Percentiles rank a stretch among this genome's conserved stretches.
These are phyloP conservation scores for Diaporthe vaccinii DNA, from an alignment of 2,329 filamentous ascomycete species.

Conservation along the genomic window DNA sequence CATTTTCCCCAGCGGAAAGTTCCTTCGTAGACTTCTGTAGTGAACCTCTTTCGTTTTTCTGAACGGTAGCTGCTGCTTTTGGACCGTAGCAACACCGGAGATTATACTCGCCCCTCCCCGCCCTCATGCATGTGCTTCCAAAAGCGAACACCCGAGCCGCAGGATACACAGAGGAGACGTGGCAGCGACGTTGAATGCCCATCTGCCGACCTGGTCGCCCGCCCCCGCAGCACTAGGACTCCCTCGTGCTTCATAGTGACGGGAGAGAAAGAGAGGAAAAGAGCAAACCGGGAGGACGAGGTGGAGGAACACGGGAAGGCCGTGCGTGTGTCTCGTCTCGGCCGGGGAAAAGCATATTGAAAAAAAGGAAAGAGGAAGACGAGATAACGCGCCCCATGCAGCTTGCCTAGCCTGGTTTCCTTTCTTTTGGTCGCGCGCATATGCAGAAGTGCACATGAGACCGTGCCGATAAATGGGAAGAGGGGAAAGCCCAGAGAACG, in stretches of 20 bases:
- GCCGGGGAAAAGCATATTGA: conserved; percentile 1
- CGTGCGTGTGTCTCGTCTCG: background rate
- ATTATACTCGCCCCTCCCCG: conserved; percentile 6
- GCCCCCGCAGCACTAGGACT: conserved; percentile 32
- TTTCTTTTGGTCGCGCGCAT: conserved; percentile 7
- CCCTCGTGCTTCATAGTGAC: conserved; percentile 26
- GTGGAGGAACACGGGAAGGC: conserved; percentile 15
- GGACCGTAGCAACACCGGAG: background rate
- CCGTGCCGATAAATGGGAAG: background rate
- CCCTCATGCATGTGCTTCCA: conserved; percentile 3
- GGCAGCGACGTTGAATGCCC: conserved; percentile 16
- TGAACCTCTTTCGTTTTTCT: background rate
- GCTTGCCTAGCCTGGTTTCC: conserved; percentile 8
- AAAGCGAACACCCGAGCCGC: conserved; percentile 27
- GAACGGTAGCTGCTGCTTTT: conserved; percentile 1
- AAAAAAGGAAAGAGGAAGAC: background rate
- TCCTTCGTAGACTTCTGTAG: conserved; percentile 13
- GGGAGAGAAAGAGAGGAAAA: background rate
- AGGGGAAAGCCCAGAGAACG: background rate
- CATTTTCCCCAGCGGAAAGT: background rate
- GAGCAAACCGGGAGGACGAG: background rate
- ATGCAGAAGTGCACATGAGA: conserved; percentile 34
- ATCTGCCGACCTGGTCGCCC: conserved; percentile 36
- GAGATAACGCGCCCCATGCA: conserved; percentile 11
- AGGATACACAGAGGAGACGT: conserved; percentile 40